Base-by-base conservation (phyloP, 257 asterid genomes). In the Plantago elongata region DNA sequence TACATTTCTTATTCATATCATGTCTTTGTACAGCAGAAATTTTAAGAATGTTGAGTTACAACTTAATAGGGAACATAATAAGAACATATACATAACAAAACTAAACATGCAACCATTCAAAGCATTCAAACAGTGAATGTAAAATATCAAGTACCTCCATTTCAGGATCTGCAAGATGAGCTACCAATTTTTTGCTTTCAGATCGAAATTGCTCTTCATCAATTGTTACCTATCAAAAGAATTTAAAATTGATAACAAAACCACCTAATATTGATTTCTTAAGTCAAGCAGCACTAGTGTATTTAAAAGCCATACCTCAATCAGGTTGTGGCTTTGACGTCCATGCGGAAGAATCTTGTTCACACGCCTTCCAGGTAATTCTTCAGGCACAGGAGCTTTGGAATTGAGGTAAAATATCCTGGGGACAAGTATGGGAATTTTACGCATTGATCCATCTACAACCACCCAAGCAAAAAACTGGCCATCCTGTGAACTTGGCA, bases 151-250 rank as follows among this genome's bases (percentile, higher is more conserved):
- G 40, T 62, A 92, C 99, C 96, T 92, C 99, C 74, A 92, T 88
- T 83, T 92, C 97, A 38, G 99, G 97, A 78, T 92, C 97, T 64
- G 99, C 97, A 80, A 92, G 96, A 78, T 86, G 95, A 73, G 93
- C 93, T 18, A 80, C 95, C 61, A 89, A 72, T 70, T 84, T 92
- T 82, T 84, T 87, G 88, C 90, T 89, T 75, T 93, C 97, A 13
- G 83, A 71, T 74, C 74, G 84, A 77, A 89, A 89, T 62, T 84
- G 96, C 65, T 82, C 99, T 81, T 93, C 99, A 61, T 89, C 93
- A 78, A 80, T 93, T 54, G 61, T 55, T 69, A 93, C 96, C 99
- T 93, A 61, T 30, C 43, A 68, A 70, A 45, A 69, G 30, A 67
- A 57, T 18, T 57, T 57, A 34, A 43, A 54, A 64, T 40, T 44